These are phyloP conservation scores for Hypoxylon lenormandii DNA, from an alignment of 495 filamentous ascomycete genomes.

Conservation along the genomic window DNA sequence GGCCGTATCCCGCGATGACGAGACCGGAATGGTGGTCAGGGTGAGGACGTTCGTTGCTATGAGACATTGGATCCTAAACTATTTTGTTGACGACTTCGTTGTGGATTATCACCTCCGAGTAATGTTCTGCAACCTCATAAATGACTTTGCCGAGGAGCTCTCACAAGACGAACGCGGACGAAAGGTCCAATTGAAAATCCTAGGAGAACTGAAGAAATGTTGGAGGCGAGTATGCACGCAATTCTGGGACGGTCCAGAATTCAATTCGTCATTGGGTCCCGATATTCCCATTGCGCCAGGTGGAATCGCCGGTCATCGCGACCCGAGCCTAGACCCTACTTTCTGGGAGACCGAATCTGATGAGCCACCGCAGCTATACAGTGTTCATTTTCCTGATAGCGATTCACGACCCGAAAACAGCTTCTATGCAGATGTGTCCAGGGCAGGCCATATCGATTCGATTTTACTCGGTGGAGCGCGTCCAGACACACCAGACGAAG, in stretches of 20 bases:
- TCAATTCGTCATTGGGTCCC: slow-evolving; percentile 66
- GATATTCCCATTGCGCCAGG: slow-evolving; percentile 82
- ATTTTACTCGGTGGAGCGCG: slow-evolving; percentile 55
- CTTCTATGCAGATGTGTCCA: slow-evolving; percentile 63
- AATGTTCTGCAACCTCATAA: slow-evolving; percentile 84
- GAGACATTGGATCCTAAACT: slow-evolving; percentile 98
- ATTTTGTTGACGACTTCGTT: slow-evolving; percentile 95
- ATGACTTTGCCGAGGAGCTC: slow-evolving; percentile 74
- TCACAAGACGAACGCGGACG: slow-evolving; percentile 60
- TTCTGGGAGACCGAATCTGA: slow-evolving; percentile 59
- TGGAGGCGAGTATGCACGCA: slow-evolving; percentile 91
- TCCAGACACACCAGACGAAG: slow-evolving; percentile 58
- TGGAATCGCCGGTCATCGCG: slow-evolving; percentile 69
- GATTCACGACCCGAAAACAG: slow-evolving; percentile 50
- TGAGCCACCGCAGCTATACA: slow-evolving; percentile 59
- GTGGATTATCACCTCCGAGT: slow-evolving; percentile 80
- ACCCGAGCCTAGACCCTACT: slow-evolving; percentile 63
- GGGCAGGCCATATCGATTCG: slow-evolving; percentile 61
- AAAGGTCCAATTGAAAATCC: slow-evolving; percentile 86
- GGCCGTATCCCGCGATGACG: slow-evolving; percentile 83
- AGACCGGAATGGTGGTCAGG: slow-evolving; percentile 88
- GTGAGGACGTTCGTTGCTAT: slow-evolving; percentile 96
- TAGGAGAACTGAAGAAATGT: slow-evolving; percentile 94
- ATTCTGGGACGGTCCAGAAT: slow-evolving; percentile 82
- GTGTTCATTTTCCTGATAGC: slow-evolving; percentile 51